Percentiles rank a stretch among this genome's conserved stretches.
Conservation (phyloP, 2,329 filamentous ascomycete genomes). For the Xylaria sp. region DNA sequence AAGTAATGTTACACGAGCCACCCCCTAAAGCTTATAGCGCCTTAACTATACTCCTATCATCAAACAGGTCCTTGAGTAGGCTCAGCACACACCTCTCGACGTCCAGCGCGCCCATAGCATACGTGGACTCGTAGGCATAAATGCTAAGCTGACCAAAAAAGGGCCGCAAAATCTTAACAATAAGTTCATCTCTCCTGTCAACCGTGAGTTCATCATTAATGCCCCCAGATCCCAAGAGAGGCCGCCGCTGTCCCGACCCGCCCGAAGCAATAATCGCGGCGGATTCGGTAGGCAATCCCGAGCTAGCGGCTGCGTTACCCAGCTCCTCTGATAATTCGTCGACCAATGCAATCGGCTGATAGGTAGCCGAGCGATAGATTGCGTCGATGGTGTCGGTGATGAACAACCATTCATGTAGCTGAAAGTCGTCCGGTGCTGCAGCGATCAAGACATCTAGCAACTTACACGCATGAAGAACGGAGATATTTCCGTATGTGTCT, state of each 20-base stretch:
- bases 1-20: conserved; percentile 26
- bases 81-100: conserved; percentile 69
- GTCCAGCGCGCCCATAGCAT: conserved; percentile 81
- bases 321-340: conserved; percentile 87
- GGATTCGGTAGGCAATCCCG: conserved; percentile 50
- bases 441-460: conserved; percentile 89
- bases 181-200: conserved; percentile 73
- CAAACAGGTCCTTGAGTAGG: conserved; percentile 80
- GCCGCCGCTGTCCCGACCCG: conserved; percentile 53
- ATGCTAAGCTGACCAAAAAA: conserved; percentile 95
- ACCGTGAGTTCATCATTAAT: conserved; percentile 66
- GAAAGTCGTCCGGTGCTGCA: conserved; percentile 92
- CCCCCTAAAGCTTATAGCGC: conserved; percentile 55
- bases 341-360: conserved; percentile 78
- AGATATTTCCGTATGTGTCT: conserved; percentile 79
- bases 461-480: conserved; percentile 91
- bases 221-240: conserved; percentile 62
- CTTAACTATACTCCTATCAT: conserved; percentile 75
- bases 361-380: conserved; percentile 79
- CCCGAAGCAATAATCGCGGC: conserved; percentile 40
- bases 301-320: conserved; percentile 55
- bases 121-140: conserved; percentile 90
- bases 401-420: conserved; percentile 98
- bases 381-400: conserved; percentile 97
- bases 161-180: conserved; percentile 81